phyloP scores from a whole-genome alignment of 768 basidiomycete genomes.

The Xerocomellus dryophilus region DNA sequence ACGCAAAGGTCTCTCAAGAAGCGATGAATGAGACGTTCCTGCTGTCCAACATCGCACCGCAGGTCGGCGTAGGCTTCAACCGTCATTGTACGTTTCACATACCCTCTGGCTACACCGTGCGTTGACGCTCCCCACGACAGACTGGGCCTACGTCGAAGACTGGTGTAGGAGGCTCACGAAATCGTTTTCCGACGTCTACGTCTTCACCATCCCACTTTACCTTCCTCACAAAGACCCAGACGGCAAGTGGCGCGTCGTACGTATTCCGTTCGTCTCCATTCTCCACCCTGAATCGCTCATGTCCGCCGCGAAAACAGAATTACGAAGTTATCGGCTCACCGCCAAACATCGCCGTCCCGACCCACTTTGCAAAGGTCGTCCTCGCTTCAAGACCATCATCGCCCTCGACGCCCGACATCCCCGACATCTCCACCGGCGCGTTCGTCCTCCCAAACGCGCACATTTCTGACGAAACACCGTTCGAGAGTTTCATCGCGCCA shows the following conservation, averaged over 20 bases:
- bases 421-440: slow-evolving; percentile 84
- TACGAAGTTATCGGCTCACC: slow-evolving; percentile 95
- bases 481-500: slow-evolving; percentile 80
- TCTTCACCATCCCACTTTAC: slow-evolving; percentile 98
- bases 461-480: slow-evolving; percentile 79
- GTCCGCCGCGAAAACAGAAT: slow-evolving; percentile 47
- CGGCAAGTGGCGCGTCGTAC: slow-evolving; percentile 93
- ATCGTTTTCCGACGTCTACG: slow-evolving; percentile 91
- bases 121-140: slow-evolving; percentile 36
- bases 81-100: slow-evolving; percentile 66
- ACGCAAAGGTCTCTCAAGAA: slow-evolving; percentile 85
- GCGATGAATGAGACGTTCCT: slow-evolving; percentile 98
- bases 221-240: slow-evolving; percentile 81
- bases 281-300: neutral
- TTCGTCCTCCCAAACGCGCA: slow-evolving; percentile 95
- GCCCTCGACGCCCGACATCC: slow-evolving; percentile 62
- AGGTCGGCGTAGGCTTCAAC: slow-evolving; percentile 97
- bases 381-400: slow-evolving; percentile 73
- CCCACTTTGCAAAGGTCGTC: slow-evolving; percentile 97
- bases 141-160: slow-evolving; percentile 96
- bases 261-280: slow-evolving; percentile 29
- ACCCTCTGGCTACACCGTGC: neutral
- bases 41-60: slow-evolving; percentile 94
- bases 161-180: slow-evolving; percentile 90
- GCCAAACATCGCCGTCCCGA: slow-evolving; percentile 89